phyloP scores from a whole-genome alignment of 1,284 basidiomycete species.

The Malassezia equina region DNA sequence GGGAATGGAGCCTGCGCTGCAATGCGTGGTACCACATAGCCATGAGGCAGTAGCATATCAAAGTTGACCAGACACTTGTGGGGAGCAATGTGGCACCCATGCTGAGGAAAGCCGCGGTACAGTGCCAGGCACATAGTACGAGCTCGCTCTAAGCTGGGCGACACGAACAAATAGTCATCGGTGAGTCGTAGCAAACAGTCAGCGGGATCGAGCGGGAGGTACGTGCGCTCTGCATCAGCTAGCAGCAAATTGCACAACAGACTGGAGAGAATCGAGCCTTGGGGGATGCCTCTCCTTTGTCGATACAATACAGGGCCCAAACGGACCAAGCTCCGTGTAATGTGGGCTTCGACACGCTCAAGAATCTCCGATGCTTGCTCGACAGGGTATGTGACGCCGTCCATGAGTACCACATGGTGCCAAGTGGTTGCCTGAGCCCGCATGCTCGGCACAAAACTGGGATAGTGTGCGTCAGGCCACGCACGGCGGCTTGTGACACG shows the following conservation, averaged over 20 bases:
- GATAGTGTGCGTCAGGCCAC: constrained; percentile 56
- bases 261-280: constrained; percentile 82
- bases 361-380: constrained; percentile 58
- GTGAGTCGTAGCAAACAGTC: constrained; percentile 60
- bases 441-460: constrained; percentile 56
- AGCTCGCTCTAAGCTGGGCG: constrained; percentile 61
- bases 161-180: constrained; percentile 87
- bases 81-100: constrained; percentile 77
- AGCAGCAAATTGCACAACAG: constrained; percentile 74
- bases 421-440: constrained; percentile 53
- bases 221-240: constrained; percentile 65
- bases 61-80: constrained; percentile 82
- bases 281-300: constrained; percentile 84
- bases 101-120: constrained; percentile 64
- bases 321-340: constrained; percentile 73
- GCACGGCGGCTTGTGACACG: constrained; percentile 25
- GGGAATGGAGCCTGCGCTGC: constrained; percentile 23
- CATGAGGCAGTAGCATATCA: constrained; percentile 67
- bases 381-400: constrained; percentile 63
- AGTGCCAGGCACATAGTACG: constrained; percentile 65
- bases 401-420: constrained; percentile 71
- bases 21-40: constrained; percentile 38
- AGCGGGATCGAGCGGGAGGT: not conserved
- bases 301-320: constrained; percentile 62
- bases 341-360: constrained; percentile 71